A percentile compares a stretch with the other conserved stretches of the same genome.
phyloP scores from a whole-genome alignment of 805 yeast species.

The Blastobotrys attinorum region DNA sequence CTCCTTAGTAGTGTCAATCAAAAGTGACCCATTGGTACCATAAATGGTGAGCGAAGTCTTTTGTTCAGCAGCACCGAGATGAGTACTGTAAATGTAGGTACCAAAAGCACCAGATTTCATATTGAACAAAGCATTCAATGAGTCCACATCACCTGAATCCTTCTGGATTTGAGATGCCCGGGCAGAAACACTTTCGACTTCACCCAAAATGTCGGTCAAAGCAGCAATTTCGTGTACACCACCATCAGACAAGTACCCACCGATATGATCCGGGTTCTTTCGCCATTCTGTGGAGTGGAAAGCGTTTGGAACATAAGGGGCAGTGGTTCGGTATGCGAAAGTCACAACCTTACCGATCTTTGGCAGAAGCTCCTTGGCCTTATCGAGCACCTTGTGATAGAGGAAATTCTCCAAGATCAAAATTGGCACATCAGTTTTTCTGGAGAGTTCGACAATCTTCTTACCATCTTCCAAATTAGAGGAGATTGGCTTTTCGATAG shows the following conservation, averaged over 20 bases:
- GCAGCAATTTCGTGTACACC: slow-evolving; percentile 94
- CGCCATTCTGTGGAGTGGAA: slow-evolving; percentile 74
- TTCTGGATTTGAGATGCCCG: slow-evolving; percentile 68
- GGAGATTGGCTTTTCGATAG: slow-evolving; percentile 88
- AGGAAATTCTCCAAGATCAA: slow-evolving; percentile 83
- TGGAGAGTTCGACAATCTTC: slow-evolving; percentile 64
- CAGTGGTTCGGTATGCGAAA: slow-evolving; percentile 36
- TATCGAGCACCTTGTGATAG: slow-evolving; percentile 51
- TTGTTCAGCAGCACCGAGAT: slow-evolving; percentile 76
- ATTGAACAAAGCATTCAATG: slow-evolving; percentile 61
- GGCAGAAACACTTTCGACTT: slow-evolving; percentile 62
- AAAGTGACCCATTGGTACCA: slow-evolving; percentile 72
- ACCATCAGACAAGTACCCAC: slow-evolving; percentile 89
- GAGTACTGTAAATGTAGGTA: slow-evolving; percentile 79
- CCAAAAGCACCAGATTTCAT: slow-evolving; percentile 63
- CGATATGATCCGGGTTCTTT: slow-evolving; percentile 81
- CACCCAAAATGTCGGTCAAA: slow-evolving; percentile 74
- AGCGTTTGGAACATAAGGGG: slow-evolving; percentile 41
- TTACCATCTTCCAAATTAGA: slow-evolving; percentile 75
- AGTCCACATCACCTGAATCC: slow-evolving; percentile 76
- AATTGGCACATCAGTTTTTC: slow-evolving; percentile 56
- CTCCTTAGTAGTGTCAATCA: slow-evolving; percentile 44
- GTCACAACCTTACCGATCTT: slow-evolving; percentile 56
- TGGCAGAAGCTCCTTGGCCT: slow-evolving; percentile 50
- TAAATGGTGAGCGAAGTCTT: slow-evolving; percentile 57